A percentile compares a stretch with the other conserved stretches of the same genome.
Evolutionary conservation across 768 basidiomycete species (phyloP).

Genomic region (Botryobasidium botryosum): DNA sequence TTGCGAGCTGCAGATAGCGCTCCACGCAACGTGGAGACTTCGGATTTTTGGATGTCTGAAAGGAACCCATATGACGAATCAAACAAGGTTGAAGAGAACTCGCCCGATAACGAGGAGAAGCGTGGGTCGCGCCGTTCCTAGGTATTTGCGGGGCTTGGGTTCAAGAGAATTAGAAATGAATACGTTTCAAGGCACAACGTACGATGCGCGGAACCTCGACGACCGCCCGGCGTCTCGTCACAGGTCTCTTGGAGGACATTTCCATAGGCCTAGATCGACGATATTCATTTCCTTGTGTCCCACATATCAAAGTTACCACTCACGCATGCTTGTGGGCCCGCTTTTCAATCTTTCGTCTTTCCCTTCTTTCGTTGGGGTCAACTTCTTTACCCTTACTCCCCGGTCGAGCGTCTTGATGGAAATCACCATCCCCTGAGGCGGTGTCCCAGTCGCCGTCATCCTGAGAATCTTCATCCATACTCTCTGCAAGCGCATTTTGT

Average conservation of each 20-base stretch:
- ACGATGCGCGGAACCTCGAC: conserved; percentile 53
- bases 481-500: conserved; percentile 30
- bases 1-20: conserved; percentile 54
- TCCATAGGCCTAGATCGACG: conserved; percentile 45
- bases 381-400: conserved; percentile 7
- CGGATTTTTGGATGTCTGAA: conserved; percentile 40
- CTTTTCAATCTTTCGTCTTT: conserved; percentile 33
- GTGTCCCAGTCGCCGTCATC: conserved; percentile 4
- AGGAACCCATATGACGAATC: conserved; percentile 61
- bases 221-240: conserved; percentile 51
- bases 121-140: conserved; percentile 77
- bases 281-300: conserved; percentile 1
- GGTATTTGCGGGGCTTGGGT: neutral
- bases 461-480: neutral
- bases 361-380: conserved; percentile 16
- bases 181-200: conserved; percentile 16
- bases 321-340: conserved; percentile 77
- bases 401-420: conserved; percentile 1
- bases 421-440: neutral
- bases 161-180: neutral
- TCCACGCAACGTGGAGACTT: conserved; percentile 46
- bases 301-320: conserved; percentile 16
- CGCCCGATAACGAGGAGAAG: conserved; percentile 57
- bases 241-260: conserved; percentile 70
- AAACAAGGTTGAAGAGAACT: conserved; percentile 48